Percentiles rank a stretch among this genome's conserved stretches.
Conservation (phyloP, 108 stramenopile genomes). For the Mediolabrus comicus region DNA sequence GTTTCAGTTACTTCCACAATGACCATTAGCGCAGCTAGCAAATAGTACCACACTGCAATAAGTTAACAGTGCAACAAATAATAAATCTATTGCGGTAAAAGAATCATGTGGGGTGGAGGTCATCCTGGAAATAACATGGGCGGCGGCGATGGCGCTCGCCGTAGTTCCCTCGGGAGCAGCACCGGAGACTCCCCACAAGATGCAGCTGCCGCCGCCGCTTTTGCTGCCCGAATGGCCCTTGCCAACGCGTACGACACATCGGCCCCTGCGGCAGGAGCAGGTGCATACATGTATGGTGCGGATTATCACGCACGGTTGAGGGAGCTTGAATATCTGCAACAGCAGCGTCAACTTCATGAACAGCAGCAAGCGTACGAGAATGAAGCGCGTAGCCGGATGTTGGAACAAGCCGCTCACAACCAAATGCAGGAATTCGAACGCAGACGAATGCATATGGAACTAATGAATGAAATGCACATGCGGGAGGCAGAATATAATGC, state of each 20-base stretch:
- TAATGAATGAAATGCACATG: slow-evolving; percentile 40
- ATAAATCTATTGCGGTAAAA: too few species aligned
- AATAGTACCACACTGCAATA: neutral
- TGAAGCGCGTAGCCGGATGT: slow-evolving; percentile 26
- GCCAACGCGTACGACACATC: slow-evolving; percentile 28
- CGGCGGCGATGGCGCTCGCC: neutral
- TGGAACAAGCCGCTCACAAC: slow-evolving; percentile 36
- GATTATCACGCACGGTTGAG: slow-evolving; percentile 18
- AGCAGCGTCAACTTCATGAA: slow-evolving; percentile 37
- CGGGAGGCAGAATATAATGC: slow-evolving; percentile 23
- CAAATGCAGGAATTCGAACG: slow-evolving; percentile 37
- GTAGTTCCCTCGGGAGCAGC: neutral
- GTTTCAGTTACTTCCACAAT: too few species aligned
- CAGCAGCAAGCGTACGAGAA: slow-evolving; percentile 19
- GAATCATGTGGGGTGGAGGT: neutral
- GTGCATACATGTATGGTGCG: slow-evolving; percentile 4
- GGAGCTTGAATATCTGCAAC: slow-evolving; percentile 33
- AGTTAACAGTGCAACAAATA: too few species aligned
- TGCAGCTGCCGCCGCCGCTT: slow-evolving; percentile 27
- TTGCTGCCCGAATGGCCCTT: slow-evolving; percentile 39
- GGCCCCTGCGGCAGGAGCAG: slow-evolving; percentile 6
- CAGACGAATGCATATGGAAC: slow-evolving; percentile 26
- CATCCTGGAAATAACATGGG: neutral
- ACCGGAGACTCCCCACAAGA: slow-evolving; percentile 15
- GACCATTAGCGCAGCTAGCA: too few species aligned